Evolutionary conservation across 768 basidiomycete genomes (phyloP), one percentile per base, ranked within the genome.

Genomic region (Termitomyces heimii): DNA sequence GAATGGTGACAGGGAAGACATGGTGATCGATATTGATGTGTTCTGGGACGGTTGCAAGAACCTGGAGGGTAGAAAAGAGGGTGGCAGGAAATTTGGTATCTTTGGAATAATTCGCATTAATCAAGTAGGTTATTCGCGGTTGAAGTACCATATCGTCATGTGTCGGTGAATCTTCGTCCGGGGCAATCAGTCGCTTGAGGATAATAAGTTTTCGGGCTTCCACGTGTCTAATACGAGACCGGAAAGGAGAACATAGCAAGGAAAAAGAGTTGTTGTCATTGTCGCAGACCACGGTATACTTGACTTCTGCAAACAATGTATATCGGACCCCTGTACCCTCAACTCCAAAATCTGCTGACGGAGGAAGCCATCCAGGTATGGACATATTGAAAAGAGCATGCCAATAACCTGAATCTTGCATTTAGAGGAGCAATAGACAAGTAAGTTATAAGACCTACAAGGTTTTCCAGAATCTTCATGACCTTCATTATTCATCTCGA

Each of bases 351-450:
- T 53, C 63, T 26, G 82, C 74, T 16, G 82, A 78, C 1, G 78
- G 76, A 8, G 94, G 94, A 3, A 97, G 77, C 94, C 94, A 96
- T 18, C 93, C 94, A 5, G 94, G 93, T n/a, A 95, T 73, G 16
- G 82, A 79, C 4, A 97, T 71, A 68, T 93, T 86, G 68, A 95
- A 96, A 18, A 85, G 75, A 55, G 93, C 75, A 62, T 88, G 84
- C 86, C 92, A 92, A 34, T 70, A 70, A 63, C 74, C 80, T 81
- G 28, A n/a, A 29, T n/a, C 10, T 40, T 8, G 35, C 39, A 47
- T 35, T 56, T 42, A 59, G 32, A 50, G 24, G 35, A 16, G 31
- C 43, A 39, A 20, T 16, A 47, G 48, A 31, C 18, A 42, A 44
- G 44, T 20, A 26, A 20, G 39, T 55, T 45, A 35, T 58, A 53